A percentile compares a stretch with the other conserved stretches of the same genome.
These are phyloP conservation scores for Pontederia paniculata DNA, from an alignment of 176 grass and related monocot species.

Conservation along the genomic window DNA sequence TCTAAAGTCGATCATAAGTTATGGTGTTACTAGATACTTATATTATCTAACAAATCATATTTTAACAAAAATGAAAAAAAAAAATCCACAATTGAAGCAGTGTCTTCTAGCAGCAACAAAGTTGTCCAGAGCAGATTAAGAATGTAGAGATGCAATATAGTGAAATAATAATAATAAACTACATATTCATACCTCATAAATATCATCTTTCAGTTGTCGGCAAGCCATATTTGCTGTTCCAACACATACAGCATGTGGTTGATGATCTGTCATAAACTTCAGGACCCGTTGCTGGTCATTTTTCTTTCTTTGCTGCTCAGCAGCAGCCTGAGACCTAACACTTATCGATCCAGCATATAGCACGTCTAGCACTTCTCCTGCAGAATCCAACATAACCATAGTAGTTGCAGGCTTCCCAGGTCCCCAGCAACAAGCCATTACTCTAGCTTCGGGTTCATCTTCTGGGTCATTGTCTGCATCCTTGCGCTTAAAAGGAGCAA, in stretches of 20 bases:
- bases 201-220: slow-evolving; percentile 92
- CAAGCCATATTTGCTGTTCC: slow-evolving; percentile 81
- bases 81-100: too few relatives aligned
- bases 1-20: too few relatives aligned
- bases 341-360: slow-evolving; percentile 87
- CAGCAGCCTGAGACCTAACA: slow-evolving; percentile 67
- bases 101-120: not conserved
- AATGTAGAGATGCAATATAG: not conserved
- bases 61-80: too few relatives aligned
- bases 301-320: slow-evolving; percentile 73
- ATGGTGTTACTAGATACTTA: too few relatives aligned
- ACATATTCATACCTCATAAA: slow-evolving; percentile 53
- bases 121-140: not conserved
- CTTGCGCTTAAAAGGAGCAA: slow-evolving; percentile 82
- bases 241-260: slow-evolving; percentile 77
- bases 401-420: slow-evolving; percentile 91
- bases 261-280: slow-evolving; percentile 92
- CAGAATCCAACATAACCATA: slow-evolving; percentile 85
- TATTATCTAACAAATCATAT: too few relatives aligned
- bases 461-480: slow-evolving; percentile 49
- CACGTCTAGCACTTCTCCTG: slow-evolving; percentile 92
- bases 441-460: slow-evolving; percentile 64
- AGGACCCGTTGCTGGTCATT: slow-evolving; percentile 81
- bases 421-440: slow-evolving; percentile 97
- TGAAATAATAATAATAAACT: not conserved